Conservation (phyloP, 306 rosid species). For the Medicago ruthenica region DNA sequence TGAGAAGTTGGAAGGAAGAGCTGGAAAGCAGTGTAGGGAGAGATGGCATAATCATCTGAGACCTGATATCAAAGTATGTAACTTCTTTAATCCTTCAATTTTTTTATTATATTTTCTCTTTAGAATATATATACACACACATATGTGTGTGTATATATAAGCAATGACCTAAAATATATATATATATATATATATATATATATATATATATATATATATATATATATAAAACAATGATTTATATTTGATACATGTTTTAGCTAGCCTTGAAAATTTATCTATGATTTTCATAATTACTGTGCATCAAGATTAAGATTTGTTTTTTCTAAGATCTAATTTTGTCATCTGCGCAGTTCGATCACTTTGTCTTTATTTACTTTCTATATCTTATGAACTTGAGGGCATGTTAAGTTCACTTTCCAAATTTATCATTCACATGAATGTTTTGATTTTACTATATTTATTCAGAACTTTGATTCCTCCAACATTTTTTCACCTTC, state of each 20-base stretch:
- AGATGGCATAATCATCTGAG: constrained; percentile 97
- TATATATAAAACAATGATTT: background rate
- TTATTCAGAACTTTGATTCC: background rate
- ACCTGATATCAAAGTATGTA: constrained; percentile 86
- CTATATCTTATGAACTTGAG: background rate
- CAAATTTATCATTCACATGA: background rate
- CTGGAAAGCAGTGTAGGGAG: constrained; percentile 93
- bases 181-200: no score
- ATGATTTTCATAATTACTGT: background rate
- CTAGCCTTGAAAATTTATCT: background rate
- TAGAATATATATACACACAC: background rate
- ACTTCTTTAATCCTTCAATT: background rate
- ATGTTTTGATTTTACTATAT: constrained; percentile 2
- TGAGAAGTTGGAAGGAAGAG: constrained; percentile 76
- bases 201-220: no score
- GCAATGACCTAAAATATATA: no score
- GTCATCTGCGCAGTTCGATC: background rate
- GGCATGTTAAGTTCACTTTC: background rate
- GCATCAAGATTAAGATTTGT: constrained; percentile 14
- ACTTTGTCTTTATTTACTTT: background rate
- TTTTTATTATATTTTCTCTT: background rate
- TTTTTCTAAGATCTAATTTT: constrained; percentile 14
- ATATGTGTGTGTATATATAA: background rate
- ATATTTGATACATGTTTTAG: background rate
- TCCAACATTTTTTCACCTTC: background rate